Evolutionary conservation across 805 yeast species (phyloP).

Genomic region (Saturnispora diversa): DNA sequence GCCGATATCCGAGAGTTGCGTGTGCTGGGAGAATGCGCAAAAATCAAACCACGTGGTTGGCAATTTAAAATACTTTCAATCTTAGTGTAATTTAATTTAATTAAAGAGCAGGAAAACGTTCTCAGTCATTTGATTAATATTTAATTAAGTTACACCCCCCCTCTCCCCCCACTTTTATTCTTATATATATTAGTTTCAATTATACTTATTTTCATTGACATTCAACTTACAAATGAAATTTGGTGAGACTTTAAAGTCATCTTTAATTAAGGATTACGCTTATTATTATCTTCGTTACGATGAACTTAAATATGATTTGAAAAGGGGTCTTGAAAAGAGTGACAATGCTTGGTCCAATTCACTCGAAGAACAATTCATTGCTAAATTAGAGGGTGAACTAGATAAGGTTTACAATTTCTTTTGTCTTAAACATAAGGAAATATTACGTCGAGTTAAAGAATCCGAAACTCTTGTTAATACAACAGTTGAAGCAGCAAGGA

Average conservation of each 20-base stretch:
- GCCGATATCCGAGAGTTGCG: not conserved
- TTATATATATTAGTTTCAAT: too few relatives aligned
- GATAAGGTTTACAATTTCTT: conserved; percentile 92
- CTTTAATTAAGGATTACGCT: conserved; percentile 82
- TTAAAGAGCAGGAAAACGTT: too few relatives aligned
- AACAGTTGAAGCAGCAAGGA: conserved; percentile 39
- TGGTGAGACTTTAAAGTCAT: conserved; percentile 85
- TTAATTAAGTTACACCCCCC: too few relatives aligned
- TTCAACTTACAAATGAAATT: conserved; percentile 59
- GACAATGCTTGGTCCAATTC: conserved; percentile 65
- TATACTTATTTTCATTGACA: too few relatives aligned
- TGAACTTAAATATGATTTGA: conserved; percentile 75
- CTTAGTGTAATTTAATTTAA: too few relatives aligned
- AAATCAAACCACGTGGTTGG: too few relatives aligned
- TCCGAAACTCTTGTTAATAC: conserved; percentile 63
- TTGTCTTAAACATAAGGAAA: conserved; percentile 79
- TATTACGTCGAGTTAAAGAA: conserved; percentile 75
- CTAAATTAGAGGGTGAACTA: conserved; percentile 67
- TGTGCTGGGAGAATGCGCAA: too few relatives aligned
- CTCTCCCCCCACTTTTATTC: too few relatives aligned
- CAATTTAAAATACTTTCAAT: not conserved
- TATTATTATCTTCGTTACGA: conserved; percentile 90
- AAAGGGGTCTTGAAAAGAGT: conserved; percentile 50
- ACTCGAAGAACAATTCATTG: conserved; percentile 75
- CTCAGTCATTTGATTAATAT: too few relatives aligned